Conservation (phyloP, 176 grass and related monocot species). For the Eleusine indica region DNA sequence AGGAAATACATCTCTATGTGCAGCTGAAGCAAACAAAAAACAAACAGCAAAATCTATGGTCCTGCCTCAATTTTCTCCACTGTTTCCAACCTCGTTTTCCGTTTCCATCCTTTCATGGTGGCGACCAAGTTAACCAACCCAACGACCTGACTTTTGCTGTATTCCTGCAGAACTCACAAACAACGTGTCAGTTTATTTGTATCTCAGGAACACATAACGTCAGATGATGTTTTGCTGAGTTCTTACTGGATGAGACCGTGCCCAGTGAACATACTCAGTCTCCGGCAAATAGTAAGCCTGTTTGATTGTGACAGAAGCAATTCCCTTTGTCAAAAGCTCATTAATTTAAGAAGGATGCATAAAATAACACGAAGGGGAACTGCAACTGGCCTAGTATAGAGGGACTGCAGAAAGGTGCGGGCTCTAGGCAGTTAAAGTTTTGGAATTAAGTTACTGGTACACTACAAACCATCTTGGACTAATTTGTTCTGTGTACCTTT, state of each 20-base stretch:
- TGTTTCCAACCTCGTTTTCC: conserved; percentile 85
- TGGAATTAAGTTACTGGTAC: conserved; percentile 20
- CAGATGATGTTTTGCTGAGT: neutral
- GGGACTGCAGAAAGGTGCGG: neutral
- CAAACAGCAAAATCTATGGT: conserved; percentile 48
- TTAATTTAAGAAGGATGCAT: neutral
- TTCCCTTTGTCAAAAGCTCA: neutral
- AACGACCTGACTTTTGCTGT: conserved; percentile 77
- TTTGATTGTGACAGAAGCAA: conserved; percentile 39
- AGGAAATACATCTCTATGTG: conserved; percentile 66
- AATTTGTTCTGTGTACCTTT: conserved; percentile 58
- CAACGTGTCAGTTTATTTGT: conserved; percentile 1
- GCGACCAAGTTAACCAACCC: conserved; percentile 93
- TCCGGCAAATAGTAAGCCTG: conserved; percentile 96
- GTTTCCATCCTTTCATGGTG: conserved; percentile 96
- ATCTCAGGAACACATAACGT: neutral
- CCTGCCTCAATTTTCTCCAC: conserved; percentile 87
- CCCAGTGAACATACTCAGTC: conserved; percentile 98
- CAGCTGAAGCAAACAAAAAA: conserved; percentile 49
- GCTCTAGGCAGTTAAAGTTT: neutral
- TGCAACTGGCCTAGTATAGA: neutral
- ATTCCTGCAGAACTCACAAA: conserved; percentile 60
- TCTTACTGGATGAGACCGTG: conserved; percentile 90
- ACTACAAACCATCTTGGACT: neutral
- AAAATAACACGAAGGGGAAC: conserved; percentile 11